These are phyloP conservation scores for Phytophthora syringae DNA, from an alignment of 352 stramenopile species.

Conservation along the genomic window DNA sequence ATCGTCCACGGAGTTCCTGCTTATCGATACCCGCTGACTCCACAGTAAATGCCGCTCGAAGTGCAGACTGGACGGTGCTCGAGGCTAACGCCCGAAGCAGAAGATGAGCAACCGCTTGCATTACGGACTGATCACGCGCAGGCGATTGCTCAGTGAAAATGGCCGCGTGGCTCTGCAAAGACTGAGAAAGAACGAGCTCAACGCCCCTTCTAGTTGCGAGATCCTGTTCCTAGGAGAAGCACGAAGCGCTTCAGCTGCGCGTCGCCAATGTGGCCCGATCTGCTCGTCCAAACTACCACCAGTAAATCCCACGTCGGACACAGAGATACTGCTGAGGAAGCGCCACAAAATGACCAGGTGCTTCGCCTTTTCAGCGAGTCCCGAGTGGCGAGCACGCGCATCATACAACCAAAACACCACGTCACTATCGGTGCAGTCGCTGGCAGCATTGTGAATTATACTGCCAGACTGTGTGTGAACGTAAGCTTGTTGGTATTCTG, in stretches of 20 bases:
- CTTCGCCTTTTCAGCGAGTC: slow-evolving; percentile 11
- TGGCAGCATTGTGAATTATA: neutral
- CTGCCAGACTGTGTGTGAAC: neutral
- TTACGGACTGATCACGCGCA: neutral
- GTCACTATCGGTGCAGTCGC: neutral
- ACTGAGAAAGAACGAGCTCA: slow-evolving; percentile 11
- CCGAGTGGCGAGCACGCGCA: neutral
- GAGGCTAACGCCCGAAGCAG: slow-evolving; percentile 19
- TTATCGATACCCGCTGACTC: neutral
- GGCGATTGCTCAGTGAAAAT: neutral
- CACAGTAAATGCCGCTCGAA: slow-evolving; percentile 8
- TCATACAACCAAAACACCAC: neutral
- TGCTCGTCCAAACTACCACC: neutral
- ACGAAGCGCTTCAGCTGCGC: neutral
- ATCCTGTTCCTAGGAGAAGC: neutral
- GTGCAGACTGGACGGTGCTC: neutral
- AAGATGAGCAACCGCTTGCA: slow-evolving; percentile 7
- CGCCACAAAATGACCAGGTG: slow-evolving; percentile 29
- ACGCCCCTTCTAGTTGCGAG: neutral
- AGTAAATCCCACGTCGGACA: slow-evolving; percentile 8
- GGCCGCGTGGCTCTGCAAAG: neutral
- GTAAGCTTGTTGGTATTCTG: neutral
- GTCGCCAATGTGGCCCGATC: slow-evolving; percentile 15
- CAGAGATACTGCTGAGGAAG: slow-evolving; percentile 13
- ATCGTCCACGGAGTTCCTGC: slow-evolving; percentile 2